Conservation (phyloP, 78 protist genomes). For the Anaeramoeba ignava region DNA sequence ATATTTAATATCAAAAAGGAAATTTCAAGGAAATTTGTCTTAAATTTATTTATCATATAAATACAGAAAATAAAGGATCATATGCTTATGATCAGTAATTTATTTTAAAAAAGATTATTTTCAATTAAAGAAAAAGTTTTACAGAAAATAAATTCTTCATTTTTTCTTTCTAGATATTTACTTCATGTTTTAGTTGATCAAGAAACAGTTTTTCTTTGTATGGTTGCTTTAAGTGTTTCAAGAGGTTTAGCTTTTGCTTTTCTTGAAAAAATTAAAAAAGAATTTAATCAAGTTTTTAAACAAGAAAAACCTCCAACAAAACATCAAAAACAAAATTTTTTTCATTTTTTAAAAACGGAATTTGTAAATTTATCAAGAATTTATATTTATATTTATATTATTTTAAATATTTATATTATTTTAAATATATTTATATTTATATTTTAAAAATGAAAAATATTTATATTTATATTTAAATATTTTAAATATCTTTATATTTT, state of each 20-base stretch:
- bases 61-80: not conserved
- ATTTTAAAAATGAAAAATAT: no score
- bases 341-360: no score
- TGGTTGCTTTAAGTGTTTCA: slow-evolving; percentile 2
- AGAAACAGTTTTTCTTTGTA: not conserved
- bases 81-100: not conserved
- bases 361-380: no score
- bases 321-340: no score
- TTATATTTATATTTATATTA: no score
- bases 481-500: no score
- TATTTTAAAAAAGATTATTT: not conserved
- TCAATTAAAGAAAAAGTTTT: slow-evolving; percentile 1
- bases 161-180: not conserved
- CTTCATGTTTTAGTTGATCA: not conserved
- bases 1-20: not conserved
- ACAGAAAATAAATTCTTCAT: slow-evolving; percentile 6
- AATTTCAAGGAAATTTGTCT: not conserved
- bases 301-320: no score
- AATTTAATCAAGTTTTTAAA: no score
- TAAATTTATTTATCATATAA: not conserved
- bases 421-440: no score
- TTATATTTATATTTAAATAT: no score
- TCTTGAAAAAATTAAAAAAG: not conserved
- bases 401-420: no score
- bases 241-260: not conserved